A percentile compares a stretch with the other conserved stretches of the same genome.
Conservation (phyloP, 1,139 yeast species). For the Meyerozyma sp. region DNA sequence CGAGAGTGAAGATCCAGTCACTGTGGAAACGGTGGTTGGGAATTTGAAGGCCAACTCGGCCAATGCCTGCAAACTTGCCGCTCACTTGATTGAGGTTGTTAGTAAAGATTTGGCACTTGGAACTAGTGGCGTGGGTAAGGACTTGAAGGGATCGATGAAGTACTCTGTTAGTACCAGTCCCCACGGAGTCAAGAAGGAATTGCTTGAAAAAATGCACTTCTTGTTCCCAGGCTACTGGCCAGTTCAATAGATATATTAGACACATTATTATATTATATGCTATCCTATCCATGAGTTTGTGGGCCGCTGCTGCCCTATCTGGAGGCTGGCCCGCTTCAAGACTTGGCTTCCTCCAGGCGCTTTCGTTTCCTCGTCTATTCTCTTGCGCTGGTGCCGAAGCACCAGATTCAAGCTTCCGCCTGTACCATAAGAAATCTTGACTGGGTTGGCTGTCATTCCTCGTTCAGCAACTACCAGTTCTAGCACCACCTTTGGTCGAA, state of each 20-base stretch:
- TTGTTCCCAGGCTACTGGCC: conserved; percentile 95
- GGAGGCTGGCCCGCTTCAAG: conserved; percentile 24
- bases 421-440: conserved; percentile 10
- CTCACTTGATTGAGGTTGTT: conserved; percentile 59
- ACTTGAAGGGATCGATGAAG: conserved; percentile 72
- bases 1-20: conserved; percentile 89
- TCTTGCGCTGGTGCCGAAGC: conserved; percentile 22
- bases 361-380: conserved; percentile 11
- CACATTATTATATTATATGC: not conserved
- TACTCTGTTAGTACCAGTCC: conserved; percentile 76
- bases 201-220: conserved; percentile 75
- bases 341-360: conserved; percentile 12
- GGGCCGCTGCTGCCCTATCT: conserved; percentile 20
- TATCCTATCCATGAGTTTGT: conserved; percentile 15
- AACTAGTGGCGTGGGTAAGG: conserved; percentile 52
- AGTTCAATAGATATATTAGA: not conserved
- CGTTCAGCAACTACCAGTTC: conserved; percentile 2
- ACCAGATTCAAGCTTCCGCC: conserved; percentile 26
- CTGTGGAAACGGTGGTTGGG: conserved; percentile 93
- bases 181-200: conserved; percentile 66
- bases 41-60: conserved; percentile 82
- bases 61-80: conserved; percentile 78
- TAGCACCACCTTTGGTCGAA: conserved; percentile 23
- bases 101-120: conserved; percentile 58
- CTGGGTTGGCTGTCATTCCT: not conserved